These are phyloP conservation scores for Microsporum audouinii DNA, from an alignment of 2,329 filamentous ascomycete genomes.

Conservation along the genomic window DNA sequence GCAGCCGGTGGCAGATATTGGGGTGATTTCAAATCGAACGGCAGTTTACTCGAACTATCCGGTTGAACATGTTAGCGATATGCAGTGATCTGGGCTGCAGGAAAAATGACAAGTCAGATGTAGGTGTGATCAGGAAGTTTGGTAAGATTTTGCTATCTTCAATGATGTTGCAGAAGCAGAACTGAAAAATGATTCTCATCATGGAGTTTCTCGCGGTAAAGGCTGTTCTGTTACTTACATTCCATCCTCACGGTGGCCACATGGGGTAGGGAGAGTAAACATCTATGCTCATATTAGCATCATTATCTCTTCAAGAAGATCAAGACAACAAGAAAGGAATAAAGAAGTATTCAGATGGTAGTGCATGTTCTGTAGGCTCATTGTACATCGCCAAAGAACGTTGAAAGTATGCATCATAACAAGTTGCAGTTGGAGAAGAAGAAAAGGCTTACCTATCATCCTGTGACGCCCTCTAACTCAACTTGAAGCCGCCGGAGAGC, in stretches of 20 bases:
- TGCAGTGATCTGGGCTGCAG: neutral
- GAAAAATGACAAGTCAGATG: neutral
- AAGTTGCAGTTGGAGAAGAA: conserved; percentile 9
- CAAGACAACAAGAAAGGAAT: neutral
- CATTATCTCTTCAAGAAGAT: too few species aligned
- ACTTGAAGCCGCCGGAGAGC: neutral
- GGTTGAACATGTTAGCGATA: neutral
- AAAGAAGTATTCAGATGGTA: conserved; percentile 42
- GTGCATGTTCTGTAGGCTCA: conserved; percentile 51
- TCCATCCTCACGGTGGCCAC: neutral
- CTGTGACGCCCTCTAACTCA: neutral
- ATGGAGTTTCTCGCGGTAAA: conserved; percentile 19
- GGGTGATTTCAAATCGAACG: neutral
- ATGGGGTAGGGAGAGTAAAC: neutral
- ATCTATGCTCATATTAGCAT: too few species aligned
- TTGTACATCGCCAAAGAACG: conserved; percentile 43
- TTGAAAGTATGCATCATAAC: conserved; percentile 29
- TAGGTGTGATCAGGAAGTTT: conserved; percentile 28
- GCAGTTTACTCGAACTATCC: neutral
- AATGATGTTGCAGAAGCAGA: conserved; percentile 51
- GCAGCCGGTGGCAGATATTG: neutral
- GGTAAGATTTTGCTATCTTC: conserved; percentile 41
- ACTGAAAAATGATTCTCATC: conserved; percentile 47
- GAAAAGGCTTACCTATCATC: neutral
- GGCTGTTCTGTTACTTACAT: neutral